Conservation (phyloP, 306 rosid species). For the Quercus rubra region DNA sequence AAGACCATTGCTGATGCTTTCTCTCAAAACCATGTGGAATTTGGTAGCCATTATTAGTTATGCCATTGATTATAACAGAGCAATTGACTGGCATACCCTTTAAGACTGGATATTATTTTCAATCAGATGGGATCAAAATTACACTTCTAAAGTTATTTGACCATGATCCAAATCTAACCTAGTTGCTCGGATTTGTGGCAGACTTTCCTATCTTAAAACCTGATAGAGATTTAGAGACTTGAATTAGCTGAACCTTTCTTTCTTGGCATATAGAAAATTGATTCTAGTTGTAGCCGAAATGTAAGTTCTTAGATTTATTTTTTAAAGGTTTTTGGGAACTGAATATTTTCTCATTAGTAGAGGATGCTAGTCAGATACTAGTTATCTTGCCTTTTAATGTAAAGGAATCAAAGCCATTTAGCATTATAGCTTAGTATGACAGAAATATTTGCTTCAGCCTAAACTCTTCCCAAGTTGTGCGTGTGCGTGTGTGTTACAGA, state of each 20-base stretch:
- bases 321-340: conserved; percentile 7
- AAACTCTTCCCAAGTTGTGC: background rate
- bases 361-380: conserved; percentile 10
- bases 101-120: background rate
- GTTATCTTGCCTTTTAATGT: background rate
- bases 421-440: background rate
- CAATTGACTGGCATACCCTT: background rate
- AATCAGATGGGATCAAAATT: background rate
- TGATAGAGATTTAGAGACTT: background rate
- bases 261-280: conserved; percentile 23
- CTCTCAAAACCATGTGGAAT: conserved; percentile 4
- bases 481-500: background rate
- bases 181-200: background rate
- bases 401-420: background rate
- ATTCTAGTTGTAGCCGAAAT: conserved; percentile 27
- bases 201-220: background rate
- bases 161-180: conserved; percentile 19
- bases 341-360: conserved; percentile 10
- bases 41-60: background rate
- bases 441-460: background rate
- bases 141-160: background rate
- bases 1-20: conserved; percentile 12
- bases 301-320: conserved; percentile 9
- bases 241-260: background rate
- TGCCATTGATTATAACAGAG: background rate